Evolutionary conservation across 2,329 filamentous ascomycete genomes (phyloP), one percentile per base, ranked within the genome.

Genomic region (Botryotinia narcissicola): DNA sequence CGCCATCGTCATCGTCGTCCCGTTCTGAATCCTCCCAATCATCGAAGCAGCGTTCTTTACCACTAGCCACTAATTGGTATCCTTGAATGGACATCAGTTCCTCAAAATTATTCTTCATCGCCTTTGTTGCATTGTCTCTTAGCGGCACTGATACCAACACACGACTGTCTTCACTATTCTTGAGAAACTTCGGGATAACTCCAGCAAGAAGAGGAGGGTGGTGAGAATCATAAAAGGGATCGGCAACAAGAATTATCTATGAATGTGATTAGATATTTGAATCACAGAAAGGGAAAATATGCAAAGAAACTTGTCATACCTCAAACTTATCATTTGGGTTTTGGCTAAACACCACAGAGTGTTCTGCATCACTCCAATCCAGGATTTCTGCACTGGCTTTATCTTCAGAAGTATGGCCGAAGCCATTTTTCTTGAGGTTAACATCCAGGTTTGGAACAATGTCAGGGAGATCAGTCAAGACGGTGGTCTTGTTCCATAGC

Each of bases 171-270:
- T 81, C 73, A 4, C 84, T 85, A 22, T 84, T 82, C 14, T 86
- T 86, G 18, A 98, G 85, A 83, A 94, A 93, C 57, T 87, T 83
- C 16, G 86, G 83, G 62, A 98, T 90, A 22, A 93, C 91, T 22
- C 89, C 85, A 0, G 91, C 90, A 35, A 98, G 87, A 79, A 96
- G 88, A 4, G 82, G 83, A 0, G 95, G 94, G 80, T 98, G 96
- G 6, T 92, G 87, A 67, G 94, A 87, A 63, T 95, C 94, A 82
- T 98, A 98, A 32, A 99, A 84, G 0, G 93, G 89, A 81, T 99
- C 96, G 4, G 95, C 94, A 3, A 90, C 93, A 4, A 99, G 86
- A 61, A 98, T 89, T 72, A 97, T 84, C 85, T 91, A 86, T 61
- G 35, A 46, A 22, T 72, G 46, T 64, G 37, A 54, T 37, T 40